Evolutionary conservation across 1,284 basidiomycete genomes (phyloP).

Genomic region (Boletus smithii): DNA sequence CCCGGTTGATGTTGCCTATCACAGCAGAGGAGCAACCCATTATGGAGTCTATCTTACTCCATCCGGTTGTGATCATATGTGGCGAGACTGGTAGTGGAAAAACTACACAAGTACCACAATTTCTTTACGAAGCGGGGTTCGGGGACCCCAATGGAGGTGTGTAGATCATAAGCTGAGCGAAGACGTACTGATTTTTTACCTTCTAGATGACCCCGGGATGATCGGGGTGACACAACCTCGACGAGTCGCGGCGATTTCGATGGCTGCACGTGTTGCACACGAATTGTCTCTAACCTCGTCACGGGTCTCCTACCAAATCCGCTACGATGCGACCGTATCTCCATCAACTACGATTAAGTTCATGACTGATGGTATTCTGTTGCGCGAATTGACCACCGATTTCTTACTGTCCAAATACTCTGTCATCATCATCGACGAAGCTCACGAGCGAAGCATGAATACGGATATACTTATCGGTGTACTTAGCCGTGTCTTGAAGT

Average conservation of each 20-base stretch:
- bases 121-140: conserved; percentile 95
- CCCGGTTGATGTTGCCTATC: conserved; percentile 83
- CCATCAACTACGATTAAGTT: conserved; percentile 93
- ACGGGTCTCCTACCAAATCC: conserved; percentile 92
- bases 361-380: conserved; percentile 98
- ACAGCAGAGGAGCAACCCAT: conserved; percentile 92
- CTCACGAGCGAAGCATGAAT: conserved; percentile 97
- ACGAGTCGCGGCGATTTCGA: conserved; percentile 94
- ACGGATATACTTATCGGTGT: conserved; percentile 98
- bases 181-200: conserved; percentile 5
- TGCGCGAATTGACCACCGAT: conserved; percentile 90
- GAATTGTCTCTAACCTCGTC: conserved; percentile 83
- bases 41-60: conserved; percentile 86
- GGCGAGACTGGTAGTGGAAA: conserved; percentile 99
- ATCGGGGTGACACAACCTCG: conserved; percentile 97
- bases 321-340: conserved; percentile 93
- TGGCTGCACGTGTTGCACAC: conserved; percentile 87
- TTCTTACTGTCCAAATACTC: conserved; percentile 90
- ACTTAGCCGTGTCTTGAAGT: conserved; percentile 84
- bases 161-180: conserved; percentile 18
- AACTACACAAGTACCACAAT: conserved; percentile 97
- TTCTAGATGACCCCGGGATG: conserved; percentile 91
- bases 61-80: conserved; percentile 89
- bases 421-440: conserved; percentile 95
- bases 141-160: conserved; percentile 77